phyloP scores from a whole-genome alignment of 192 early-diverging fungal genomes.

The Nowakowskiella sp. region DNA sequence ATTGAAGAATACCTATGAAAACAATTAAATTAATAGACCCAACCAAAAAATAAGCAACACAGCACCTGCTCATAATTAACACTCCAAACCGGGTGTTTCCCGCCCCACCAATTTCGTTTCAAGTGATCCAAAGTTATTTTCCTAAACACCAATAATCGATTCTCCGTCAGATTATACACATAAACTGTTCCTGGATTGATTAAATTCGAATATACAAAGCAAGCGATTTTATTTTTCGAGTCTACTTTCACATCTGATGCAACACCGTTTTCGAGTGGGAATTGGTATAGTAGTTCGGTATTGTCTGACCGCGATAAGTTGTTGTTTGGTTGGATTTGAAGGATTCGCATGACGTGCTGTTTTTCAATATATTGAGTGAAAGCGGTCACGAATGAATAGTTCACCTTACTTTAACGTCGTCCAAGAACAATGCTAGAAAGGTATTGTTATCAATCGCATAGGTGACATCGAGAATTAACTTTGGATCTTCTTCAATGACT shows the following conservation, averaged over 20 bases:
- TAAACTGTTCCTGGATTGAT: conserved; percentile 9
- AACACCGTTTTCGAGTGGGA: conserved; percentile 9
- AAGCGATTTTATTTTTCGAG: neutral
- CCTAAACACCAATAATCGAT: too few relatives aligned
- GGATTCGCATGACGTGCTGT: conserved; percentile 1
- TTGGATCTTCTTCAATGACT: neutral
- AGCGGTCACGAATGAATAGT: too few relatives aligned
- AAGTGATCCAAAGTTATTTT: too few relatives aligned
- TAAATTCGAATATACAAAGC: conserved; percentile 1
- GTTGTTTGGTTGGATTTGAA: neutral
- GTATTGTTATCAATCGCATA: neutral
- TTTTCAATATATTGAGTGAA: neutral
- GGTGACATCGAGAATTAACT: neutral
- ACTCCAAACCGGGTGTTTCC: too few relatives aligned
- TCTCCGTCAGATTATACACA: neutral
- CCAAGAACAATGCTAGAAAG: conserved; percentile 3
- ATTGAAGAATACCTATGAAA: too few relatives aligned
- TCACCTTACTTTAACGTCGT: conserved; percentile 9
- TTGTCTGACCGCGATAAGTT: neutral
- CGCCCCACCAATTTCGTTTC: too few relatives aligned
- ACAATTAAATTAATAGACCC: too few relatives aligned
- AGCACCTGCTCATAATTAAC: too few relatives aligned
- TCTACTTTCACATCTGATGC: neutral
- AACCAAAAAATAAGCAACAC: too few relatives aligned
- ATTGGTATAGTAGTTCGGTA: neutral